Evolutionary conservation across 2,329 filamentous ascomycete species (phyloP).

Genomic region (Botryotinia narcissicola): DNA sequence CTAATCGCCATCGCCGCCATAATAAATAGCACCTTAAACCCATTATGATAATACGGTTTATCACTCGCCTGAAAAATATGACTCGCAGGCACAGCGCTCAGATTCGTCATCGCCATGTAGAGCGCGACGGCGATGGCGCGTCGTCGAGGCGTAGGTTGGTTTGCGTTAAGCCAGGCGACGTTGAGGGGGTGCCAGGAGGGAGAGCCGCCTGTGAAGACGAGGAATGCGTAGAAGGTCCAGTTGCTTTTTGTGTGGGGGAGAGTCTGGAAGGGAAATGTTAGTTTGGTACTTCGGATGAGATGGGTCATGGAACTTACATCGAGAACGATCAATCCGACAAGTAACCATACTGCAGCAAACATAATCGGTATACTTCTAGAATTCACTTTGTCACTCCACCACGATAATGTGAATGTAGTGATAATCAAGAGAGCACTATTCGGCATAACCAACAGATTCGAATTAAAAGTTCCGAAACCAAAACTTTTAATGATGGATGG

Average conservation of each 20-base stretch:
- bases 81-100: slow-evolving; percentile 9
- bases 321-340: slow-evolving; percentile 14
- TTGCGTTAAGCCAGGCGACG: slow-evolving; percentile 19
- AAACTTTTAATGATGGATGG: slow-evolving; percentile 27
- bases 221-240: slow-evolving; percentile 19
- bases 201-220: slow-evolving; percentile 13
- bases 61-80: slow-evolving; percentile 17
- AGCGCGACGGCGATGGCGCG: slow-evolving; percentile 14
- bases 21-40: slow-evolving; percentile 17
- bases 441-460: slow-evolving; percentile 47
- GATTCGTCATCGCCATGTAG: slow-evolving; percentile 19
- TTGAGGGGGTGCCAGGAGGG: slow-evolving; percentile 21
- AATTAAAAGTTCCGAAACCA: slow-evolving; percentile 42
- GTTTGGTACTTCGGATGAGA: neutral
- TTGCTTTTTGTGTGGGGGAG: slow-evolving; percentile 17
- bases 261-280: neutral
- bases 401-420: slow-evolving; percentile 29
- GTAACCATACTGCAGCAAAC: slow-evolving; percentile 18
- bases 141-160: slow-evolving; percentile 13
- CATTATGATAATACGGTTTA: slow-evolving; percentile 20
- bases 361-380: slow-evolving; percentile 19
- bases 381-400: slow-evolving; percentile 17
- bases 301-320: neutral
- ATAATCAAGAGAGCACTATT: slow-evolving; percentile 41
- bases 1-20: slow-evolving; percentile 18